Evolutionary conservation across 371 early-diverging fungal genomes (phyloP), one percentile per base, ranked within the genome.

Genomic region (Mucor circinelloides): DNA sequence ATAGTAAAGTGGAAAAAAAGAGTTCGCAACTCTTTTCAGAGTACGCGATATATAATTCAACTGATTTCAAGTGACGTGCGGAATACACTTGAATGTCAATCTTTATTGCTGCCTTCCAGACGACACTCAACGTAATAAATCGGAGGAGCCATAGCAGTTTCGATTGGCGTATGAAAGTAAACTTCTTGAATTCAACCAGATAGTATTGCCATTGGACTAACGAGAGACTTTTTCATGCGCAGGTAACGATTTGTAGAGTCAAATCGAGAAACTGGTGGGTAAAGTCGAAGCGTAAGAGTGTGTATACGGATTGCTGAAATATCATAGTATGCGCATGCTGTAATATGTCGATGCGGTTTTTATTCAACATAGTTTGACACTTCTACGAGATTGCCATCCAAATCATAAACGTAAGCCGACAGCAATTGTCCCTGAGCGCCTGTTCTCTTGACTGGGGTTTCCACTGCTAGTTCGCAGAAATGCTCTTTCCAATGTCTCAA

Each of bases 371-470:
- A 44, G 6, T 66, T 70, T n/a, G 66, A 50, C 1, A 65, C 58
- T 17, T 70, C 66, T 36, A 70, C 60, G 7, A 70, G 52, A 31
- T 66, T 61, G 15, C 66, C 71, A 52, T 70, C 71, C 3, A 61
- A 61, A 30, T 70, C 66, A 52, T 66, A 66, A 28, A 66, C 58
- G 40, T 66, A 66, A 15, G 66, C 57, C 8, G 66, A 70, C 3
- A 19, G 8, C 6, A 66, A 21, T 21, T 28, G 25, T 9, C 66
- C 66, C 17, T 34, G 54, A 23, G 71, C 66, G 9, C 66, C 62
- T 8, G 71, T 61, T 31, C 71, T 42, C 19, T 61, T 40, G 5
- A 70, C 66, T 5, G 58, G 28, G 9, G 30, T 28, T 9, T 50
- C 31, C 30, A 55, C 34, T 27, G 52, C 58, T 21, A 50, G 15